A percentile compares a stretch with the other conserved stretches of the same genome.
phyloP scores from a whole-genome alignment of 2,329 filamentous ascomycete species.

The Cadophora sp. region DNA sequence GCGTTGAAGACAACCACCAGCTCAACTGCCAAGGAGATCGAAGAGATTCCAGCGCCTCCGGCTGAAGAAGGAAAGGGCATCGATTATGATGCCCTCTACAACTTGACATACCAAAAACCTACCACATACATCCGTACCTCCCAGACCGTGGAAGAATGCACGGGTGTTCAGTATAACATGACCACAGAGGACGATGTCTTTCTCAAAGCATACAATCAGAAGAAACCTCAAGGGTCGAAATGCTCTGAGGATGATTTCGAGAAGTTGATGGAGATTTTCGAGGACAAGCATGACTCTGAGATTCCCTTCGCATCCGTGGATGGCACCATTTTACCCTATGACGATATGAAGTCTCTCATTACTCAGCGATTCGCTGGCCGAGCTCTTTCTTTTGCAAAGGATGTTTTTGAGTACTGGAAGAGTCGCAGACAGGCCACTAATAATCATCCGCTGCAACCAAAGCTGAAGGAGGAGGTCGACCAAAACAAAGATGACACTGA shows the following conservation, averaged over 20 bases:
- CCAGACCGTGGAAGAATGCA: slow-evolving; percentile 95
- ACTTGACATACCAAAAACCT: slow-evolving; percentile 79
- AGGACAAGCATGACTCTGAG: slow-evolving; percentile 82
- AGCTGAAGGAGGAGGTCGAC: slow-evolving; percentile 91
- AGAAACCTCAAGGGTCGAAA: slow-evolving; percentile 65
- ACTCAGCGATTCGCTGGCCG: slow-evolving; percentile 57
- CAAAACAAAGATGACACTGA: slow-evolving; percentile 95
- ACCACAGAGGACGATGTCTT: slow-evolving; percentile 87
- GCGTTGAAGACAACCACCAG: slow-evolving; percentile 39
- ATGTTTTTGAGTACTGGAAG: slow-evolving; percentile 92
- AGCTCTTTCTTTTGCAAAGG: slow-evolving; percentile 66
- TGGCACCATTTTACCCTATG: slow-evolving; percentile 80
- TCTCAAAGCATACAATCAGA: slow-evolving; percentile 83
- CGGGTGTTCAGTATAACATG: slow-evolving; percentile 93
- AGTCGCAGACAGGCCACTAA: slow-evolving; percentile 67
- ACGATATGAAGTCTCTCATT: slow-evolving; percentile 75
- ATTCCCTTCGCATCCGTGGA: slow-evolving; percentile 91
- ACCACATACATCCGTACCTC: slow-evolving; percentile 97
- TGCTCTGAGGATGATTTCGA: slow-evolving; percentile 94
- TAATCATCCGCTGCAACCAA: slow-evolving; percentile 77
- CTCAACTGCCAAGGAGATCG: slow-evolving; percentile 39
- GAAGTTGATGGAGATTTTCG: slow-evolving; percentile 92
- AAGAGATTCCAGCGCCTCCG: slow-evolving; percentile 67
- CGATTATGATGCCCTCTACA: slow-evolving; percentile 90
- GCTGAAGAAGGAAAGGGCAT: slow-evolving; percentile 67